These are phyloP conservation scores for Chlamydomonas reinhardtii DNA, from an alignment of 163 green algal species.

Conservation along the genomic window DNA sequence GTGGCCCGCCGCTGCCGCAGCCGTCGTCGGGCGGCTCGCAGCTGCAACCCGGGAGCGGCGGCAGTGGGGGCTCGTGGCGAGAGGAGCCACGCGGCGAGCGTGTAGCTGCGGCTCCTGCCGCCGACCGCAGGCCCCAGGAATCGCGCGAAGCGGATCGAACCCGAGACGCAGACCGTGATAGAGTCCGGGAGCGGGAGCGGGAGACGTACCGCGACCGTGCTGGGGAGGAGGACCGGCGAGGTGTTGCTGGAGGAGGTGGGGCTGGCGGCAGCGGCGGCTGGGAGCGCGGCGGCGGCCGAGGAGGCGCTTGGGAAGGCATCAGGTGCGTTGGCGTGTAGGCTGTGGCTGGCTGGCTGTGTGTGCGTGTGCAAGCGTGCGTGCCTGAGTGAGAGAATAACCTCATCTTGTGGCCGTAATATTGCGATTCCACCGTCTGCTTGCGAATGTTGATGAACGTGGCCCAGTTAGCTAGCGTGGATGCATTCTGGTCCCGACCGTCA, in stretches of 20 bases:
- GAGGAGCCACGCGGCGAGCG: background rate
- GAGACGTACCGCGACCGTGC: background rate
- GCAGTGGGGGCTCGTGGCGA: too few species aligned
- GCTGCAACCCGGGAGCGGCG: background rate
- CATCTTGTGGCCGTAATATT: too few species aligned
- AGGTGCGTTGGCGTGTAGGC: too few species aligned
- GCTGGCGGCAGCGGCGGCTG: background rate
- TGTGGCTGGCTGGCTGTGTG: too few species aligned
- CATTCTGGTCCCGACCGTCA: too few species aligned
- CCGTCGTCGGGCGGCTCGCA: too few species aligned
- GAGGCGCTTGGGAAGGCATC: background rate
- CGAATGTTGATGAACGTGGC: too few species aligned
- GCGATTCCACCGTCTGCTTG: too few species aligned
- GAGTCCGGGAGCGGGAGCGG: background rate
- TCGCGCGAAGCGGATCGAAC: background rate
- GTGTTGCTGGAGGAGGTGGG: background rate
- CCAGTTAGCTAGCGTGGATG: too few species aligned
- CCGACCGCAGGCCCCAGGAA: background rate
- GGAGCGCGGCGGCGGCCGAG: background rate
- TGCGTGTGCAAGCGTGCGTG: too few species aligned
- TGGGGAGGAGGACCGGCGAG: background rate
- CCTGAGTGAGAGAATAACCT: too few species aligned
- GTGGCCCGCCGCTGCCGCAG: background rate
- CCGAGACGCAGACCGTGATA: background rate
- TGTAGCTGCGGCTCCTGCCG: background rate